A percentile compares a stretch with the other conserved stretches of the same genome.
These are phyloP conservation scores for Coprinopsis sp. DNA, from an alignment of 768 basidiomycete genomes.

Conservation along the genomic window DNA sequence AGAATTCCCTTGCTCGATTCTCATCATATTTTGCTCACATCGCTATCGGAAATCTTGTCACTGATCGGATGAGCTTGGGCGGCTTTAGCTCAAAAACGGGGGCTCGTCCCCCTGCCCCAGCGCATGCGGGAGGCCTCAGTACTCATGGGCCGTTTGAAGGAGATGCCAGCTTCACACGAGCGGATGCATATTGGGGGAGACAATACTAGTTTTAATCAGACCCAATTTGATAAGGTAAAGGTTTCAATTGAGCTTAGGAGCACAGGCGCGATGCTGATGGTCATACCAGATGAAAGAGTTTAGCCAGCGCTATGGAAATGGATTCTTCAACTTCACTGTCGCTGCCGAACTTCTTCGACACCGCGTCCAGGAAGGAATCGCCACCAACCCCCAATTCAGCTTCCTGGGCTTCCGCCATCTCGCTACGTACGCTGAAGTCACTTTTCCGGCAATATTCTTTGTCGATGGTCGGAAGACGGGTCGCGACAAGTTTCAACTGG, in stretches of 20 bases:
- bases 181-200: conserved; percentile 8
- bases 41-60: conserved; percentile 14
- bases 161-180: conserved; percentile 11
- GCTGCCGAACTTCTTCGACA: conserved; percentile 12
- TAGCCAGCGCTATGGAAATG: conserved; percentile 16
- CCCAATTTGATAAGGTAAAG: conserved; percentile 16
- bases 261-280: not conserved
- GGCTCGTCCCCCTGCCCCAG: conserved; percentile 12
- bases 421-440: conserved; percentile 14
- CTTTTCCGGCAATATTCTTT: conserved; percentile 12
- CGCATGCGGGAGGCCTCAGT: conserved; percentile 14
- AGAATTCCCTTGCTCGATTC: conserved; percentile 12
- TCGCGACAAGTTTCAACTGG: conserved; percentile 7
- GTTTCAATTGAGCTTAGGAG: not conserved
- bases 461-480: conserved; percentile 13
- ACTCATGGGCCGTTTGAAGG: conserved; percentile 15
- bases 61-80: conserved; percentile 15
- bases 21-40: conserved; percentile 13
- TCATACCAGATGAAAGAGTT: conserved; percentile 9
- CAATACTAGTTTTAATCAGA: conserved; percentile 18
- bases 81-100: conserved; percentile 13
- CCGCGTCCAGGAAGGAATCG: conserved; percentile 15
- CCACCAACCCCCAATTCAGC: conserved; percentile 15
- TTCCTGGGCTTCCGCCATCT: conserved; percentile 12
- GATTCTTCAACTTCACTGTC: conserved; percentile 15